These are phyloP conservation scores for Colletotrichum horii DNA, from an alignment of 2,329 filamentous ascomycete species.

Conservation along the genomic window DNA sequence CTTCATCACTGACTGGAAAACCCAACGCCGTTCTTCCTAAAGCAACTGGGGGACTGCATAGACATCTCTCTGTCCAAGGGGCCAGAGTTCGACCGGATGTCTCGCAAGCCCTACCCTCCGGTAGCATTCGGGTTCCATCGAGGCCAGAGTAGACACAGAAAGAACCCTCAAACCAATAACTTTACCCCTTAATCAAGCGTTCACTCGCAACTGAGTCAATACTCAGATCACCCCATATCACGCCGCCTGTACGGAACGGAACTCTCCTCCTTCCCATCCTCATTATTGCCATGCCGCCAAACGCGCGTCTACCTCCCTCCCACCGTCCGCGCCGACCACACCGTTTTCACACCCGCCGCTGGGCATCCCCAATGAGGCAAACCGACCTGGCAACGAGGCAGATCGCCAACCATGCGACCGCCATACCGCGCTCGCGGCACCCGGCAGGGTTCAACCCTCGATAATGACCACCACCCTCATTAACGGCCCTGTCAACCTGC, in stretches of 20 bases:
- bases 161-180: neutral
- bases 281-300: neutral
- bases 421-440: neutral
- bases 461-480: neutral
- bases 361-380: neutral
- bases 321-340: neutral
- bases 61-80: neutral
- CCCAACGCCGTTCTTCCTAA: neutral
- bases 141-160: neutral
- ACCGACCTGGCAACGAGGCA: neutral
- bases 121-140: neutral
- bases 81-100: neutral
- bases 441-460: neutral
- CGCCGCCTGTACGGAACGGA: neutral
- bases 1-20: neutral
- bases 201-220: neutral
- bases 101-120: neutral
- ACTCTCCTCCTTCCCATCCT: neutral
- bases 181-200: neutral
- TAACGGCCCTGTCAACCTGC: neutral
- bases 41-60: neutral
- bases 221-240: neutral
- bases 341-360: neutral
- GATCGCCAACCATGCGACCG: neutral
- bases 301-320: neutral